Conservation (phyloP, 2,329 filamentous ascomycete species). For the Calonectria pseudoturangicola region DNA sequence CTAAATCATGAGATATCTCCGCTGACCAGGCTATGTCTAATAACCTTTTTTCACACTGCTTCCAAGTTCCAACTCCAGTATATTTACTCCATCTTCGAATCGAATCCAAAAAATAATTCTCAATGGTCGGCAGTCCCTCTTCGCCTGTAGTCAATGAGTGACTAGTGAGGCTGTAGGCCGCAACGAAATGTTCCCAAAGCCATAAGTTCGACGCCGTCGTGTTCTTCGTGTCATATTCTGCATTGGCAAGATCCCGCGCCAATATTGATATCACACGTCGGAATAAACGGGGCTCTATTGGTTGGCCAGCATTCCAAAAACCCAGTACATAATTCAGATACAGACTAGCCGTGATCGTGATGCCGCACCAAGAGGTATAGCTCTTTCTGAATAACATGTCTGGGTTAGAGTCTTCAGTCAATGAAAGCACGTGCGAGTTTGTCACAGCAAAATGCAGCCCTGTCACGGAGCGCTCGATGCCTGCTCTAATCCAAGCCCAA, state of each 20-base stretch:
- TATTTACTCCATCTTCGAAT: background rate
- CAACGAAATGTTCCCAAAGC: constrained; percentile 19
- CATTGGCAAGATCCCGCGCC: background rate
- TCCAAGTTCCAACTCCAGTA: background rate
- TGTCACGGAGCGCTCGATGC: background rate
- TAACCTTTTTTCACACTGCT: background rate
- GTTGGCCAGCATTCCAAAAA: background rate
- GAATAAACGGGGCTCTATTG: background rate
- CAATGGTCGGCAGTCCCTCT: background rate
- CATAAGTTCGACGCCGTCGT: background rate
- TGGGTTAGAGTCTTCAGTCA: background rate
- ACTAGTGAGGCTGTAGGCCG: background rate
- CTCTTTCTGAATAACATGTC: background rate
- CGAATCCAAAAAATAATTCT: background rate
- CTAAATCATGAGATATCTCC: background rate
- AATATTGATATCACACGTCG: background rate
- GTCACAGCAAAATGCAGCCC: background rate
- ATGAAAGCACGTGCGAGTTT: background rate
- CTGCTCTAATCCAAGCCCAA: background rate
- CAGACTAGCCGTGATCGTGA: background rate
- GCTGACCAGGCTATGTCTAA: background rate
- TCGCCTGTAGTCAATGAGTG: background rate
- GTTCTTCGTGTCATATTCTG: background rate
- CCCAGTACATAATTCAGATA: constrained; percentile 7
- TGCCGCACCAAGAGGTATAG: constrained; percentile 1